These are phyloP conservation scores for Xylaria sp. DNA, from an alignment of 2,329 filamentous ascomycete genomes.

Conservation along the genomic window DNA sequence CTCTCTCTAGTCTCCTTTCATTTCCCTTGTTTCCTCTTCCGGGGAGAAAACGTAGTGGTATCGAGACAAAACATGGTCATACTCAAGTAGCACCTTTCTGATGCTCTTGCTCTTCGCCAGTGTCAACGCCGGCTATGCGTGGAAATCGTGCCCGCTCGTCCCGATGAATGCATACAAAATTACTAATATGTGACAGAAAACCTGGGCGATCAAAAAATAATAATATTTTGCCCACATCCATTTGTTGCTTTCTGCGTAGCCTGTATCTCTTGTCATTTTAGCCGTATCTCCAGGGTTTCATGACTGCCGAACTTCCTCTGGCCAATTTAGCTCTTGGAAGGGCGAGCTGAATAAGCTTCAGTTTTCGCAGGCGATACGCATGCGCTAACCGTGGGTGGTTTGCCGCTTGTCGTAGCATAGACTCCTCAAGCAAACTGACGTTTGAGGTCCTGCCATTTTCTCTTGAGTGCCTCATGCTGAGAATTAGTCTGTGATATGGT, in stretches of 20 bases:
- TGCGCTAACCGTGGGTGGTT: not conserved
- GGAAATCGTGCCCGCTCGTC: slow-evolving; percentile 17
- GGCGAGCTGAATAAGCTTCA: not conserved
- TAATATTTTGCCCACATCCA: slow-evolving; percentile 20
- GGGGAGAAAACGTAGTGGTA: not conserved
- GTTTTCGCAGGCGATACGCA: not conserved
- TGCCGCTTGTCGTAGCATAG: not conserved
- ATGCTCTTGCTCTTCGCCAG: slow-evolving; percentile 7
- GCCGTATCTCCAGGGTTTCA: not conserved
- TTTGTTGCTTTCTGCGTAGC: slow-evolving; percentile 15
- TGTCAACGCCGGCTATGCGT: slow-evolving; percentile 24
- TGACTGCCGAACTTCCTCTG: not conserved
- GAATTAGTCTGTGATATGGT: slow-evolving; percentile 65
- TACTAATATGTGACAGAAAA: slow-evolving; percentile 16
- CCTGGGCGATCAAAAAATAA: slow-evolving; percentile 8
- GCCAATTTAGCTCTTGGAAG: slow-evolving; percentile 8
- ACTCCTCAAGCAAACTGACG: slow-evolving; percentile 55
- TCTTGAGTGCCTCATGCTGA: slow-evolving; percentile 72
- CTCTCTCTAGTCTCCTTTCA: not conserved
- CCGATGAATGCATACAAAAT: slow-evolving; percentile 25
- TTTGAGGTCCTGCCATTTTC: slow-evolving; percentile 79
- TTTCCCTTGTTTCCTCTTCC: not conserved
- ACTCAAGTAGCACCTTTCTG: slow-evolving; percentile 16
- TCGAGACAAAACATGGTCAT: slow-evolving; percentile 12
- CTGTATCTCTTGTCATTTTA: slow-evolving; percentile 4